Evolutionary conservation across 805 yeast species (phyloP), one percentile per base, ranked within the genome.

Genomic region (Zygosaccharomyces bisporus): DNA sequence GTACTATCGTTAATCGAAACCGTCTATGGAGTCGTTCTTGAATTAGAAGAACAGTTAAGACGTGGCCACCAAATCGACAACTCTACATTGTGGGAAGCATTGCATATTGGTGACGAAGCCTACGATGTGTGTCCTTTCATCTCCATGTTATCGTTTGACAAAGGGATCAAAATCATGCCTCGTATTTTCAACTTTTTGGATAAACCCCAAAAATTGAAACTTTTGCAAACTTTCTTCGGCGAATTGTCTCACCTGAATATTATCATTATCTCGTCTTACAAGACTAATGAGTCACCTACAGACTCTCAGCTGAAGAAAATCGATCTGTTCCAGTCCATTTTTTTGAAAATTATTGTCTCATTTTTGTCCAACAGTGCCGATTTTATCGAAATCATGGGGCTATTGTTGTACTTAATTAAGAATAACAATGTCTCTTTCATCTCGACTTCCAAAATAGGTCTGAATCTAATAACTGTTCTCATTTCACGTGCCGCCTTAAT

Each of bases 401-500:
- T 88, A 50, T 71, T 90, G 51, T 80, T 83, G 41, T 78, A 81
- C 39, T 66, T 88, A 55, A 76, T 86, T 43, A 80, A 79, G 46
- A 82, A 80, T 57, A 83, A 85, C 60, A 82, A 82, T 55, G 79
- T 83, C 27, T 74, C 85, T 7, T 70, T 63, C 49, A 61, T 69
- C 34, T 65, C 75, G 12, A 69, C 72, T 63, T 86, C 79, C 35
- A 86, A 85, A 66, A 76, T 87, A 53, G 97, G 98, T 16, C 76
- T 89, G 55, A 83, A 95, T 9, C 72, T 91, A 45, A 76, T 91
- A 43, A 91, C 97, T 0, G 86, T 95, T n/a, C 71, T 91, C 50
- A 80, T 90, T 46, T 87, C 96, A 4, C 80, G 96, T 57, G 91
- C 95, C 25, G 97, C 91, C 64, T 77, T 90, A 57, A 84, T 91